Conservation (phyloP, 1,139 yeast species). For the Protomyces arabidopsidicola region DNA sequence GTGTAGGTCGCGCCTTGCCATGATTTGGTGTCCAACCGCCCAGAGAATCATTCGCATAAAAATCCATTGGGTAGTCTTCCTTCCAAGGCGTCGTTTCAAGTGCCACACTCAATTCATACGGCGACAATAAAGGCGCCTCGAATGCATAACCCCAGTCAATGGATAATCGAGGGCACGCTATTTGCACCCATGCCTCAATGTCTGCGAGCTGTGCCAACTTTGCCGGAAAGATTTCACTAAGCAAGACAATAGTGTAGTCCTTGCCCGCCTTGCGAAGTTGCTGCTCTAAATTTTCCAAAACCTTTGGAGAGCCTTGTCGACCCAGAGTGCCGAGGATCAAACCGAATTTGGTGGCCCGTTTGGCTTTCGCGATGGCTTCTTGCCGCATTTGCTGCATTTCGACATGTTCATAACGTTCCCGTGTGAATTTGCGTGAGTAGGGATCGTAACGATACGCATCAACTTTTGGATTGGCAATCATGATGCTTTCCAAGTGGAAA, state of each 20-base stretch:
- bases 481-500: constrained; percentile 89
- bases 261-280: constrained; percentile 53
- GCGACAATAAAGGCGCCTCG: constrained; percentile 83
- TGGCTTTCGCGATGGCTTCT: constrained; percentile 63
- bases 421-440: constrained; percentile 80
- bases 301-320: constrained; percentile 86
- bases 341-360: constrained; percentile 56
- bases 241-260: constrained; percentile 70
- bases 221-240: constrained; percentile 90
- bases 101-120: constrained; percentile 94
- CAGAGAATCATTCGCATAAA: constrained; percentile 82
- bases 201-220: constrained; percentile 92
- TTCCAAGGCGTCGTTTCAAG: constrained; percentile 69
- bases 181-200: constrained; percentile 92
- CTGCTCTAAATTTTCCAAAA: constrained; percentile 47
- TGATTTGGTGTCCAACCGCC: constrained; percentile 45
- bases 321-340: constrained; percentile 92
- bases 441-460: constrained; percentile 96
- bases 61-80: constrained; percentile 86
- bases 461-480: constrained; percentile 92
- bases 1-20: constrained; percentile 7
- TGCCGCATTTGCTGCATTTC: constrained; percentile 71
- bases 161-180: constrained; percentile 93
- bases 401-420: constrained; percentile 79
- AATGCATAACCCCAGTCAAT: constrained; percentile 99